A percentile compares a stretch with the other conserved stretches of the same genome.
Evolutionary conservation across 1,284 basidiomycete genomes (phyloP).

Genomic region (Lignosus rhinocerotis): DNA sequence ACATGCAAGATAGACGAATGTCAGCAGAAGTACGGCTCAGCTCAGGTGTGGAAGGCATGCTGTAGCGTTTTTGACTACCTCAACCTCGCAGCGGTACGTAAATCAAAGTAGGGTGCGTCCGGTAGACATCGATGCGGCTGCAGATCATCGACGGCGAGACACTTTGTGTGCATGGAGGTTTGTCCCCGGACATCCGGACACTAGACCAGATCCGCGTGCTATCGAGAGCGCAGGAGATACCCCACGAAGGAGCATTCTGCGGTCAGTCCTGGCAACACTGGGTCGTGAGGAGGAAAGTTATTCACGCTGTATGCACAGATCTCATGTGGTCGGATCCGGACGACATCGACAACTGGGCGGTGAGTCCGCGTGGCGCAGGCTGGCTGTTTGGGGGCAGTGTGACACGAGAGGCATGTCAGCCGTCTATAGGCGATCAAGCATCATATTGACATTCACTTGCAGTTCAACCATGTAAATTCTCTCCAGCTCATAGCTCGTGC

Average conservation of each 20-base stretch:
- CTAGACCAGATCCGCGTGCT: slow-evolving; percentile 91
- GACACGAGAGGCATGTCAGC: slow-evolving; percentile 70
- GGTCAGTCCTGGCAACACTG: slow-evolving; percentile 48
- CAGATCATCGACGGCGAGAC: slow-evolving; percentile 93
- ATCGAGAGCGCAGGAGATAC: slow-evolving; percentile 92
- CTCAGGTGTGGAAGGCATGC: slow-evolving; percentile 94
- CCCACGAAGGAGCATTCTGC: slow-evolving; percentile 97
- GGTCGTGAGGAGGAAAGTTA: background rate
- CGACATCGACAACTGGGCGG: slow-evolving; percentile 94
- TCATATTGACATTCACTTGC: background rate
- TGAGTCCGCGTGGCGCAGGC: slow-evolving; percentile 91
- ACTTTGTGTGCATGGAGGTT: slow-evolving; percentile 90
- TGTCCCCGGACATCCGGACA: slow-evolving; percentile 90
- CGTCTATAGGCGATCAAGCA: background rate
- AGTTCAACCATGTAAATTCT: slow-evolving; percentile 93
- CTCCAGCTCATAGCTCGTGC: slow-evolving; percentile 87
- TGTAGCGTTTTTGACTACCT: slow-evolving; percentile 95
- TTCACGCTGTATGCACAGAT: slow-evolving; percentile 47
- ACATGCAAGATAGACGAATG: slow-evolving; percentile 74
- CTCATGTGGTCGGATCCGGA: slow-evolving; percentile 99
- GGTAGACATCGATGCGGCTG: background rate
- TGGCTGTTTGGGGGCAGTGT: slow-evolving; percentile 94
- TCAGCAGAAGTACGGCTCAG: slow-evolving; percentile 94
- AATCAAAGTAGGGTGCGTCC: background rate
- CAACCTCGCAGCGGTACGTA: slow-evolving; percentile 86